These are phyloP conservation scores for Clavulina sp. DNA, from an alignment of 768 basidiomycete species.

Conservation along the genomic window DNA sequence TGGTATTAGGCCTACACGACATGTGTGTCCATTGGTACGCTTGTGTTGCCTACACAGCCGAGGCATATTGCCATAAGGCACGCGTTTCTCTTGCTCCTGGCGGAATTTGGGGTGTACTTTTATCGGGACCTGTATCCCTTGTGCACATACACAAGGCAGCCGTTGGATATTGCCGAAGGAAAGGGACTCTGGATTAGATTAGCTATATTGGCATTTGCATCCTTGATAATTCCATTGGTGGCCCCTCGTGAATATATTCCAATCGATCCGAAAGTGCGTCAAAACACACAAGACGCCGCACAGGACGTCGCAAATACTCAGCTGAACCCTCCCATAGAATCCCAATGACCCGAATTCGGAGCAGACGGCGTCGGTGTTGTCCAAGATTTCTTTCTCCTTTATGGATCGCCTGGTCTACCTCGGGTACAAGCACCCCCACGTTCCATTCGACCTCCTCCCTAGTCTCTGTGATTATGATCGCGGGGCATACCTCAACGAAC, in stretches of 20 bases:
- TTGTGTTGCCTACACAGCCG: too few species aligned
- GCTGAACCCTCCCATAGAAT: slow-evolving; percentile 15
- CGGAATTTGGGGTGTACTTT: slow-evolving; percentile 28
- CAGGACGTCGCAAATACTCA: too few species aligned
- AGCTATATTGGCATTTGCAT: slow-evolving; percentile 26
- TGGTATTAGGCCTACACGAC: neutral
- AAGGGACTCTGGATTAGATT: slow-evolving; percentile 36
- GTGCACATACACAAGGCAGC: slow-evolving; percentile 32
- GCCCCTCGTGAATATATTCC: slow-evolving; percentile 41
- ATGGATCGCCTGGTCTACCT: slow-evolving; percentile 33
- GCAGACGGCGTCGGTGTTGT: slow-evolving; percentile 32
- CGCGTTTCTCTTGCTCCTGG: neutral
- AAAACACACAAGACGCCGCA: too few species aligned
- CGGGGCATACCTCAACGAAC: slow-evolving; percentile 15
- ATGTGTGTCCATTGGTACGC: slow-evolving; percentile 30
- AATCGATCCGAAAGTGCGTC: slow-evolving; percentile 33
- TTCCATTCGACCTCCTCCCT: slow-evolving; percentile 28
- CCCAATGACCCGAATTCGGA: slow-evolving; percentile 26
- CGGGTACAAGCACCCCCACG: slow-evolving; percentile 23
- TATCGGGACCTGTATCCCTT: slow-evolving; percentile 33
- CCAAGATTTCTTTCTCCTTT: slow-evolving; percentile 30
- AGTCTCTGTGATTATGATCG: slow-evolving; percentile 28
- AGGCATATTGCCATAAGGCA: neutral
- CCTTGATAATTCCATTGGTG: slow-evolving; percentile 33
- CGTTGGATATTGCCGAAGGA: slow-evolving; percentile 32